A percentile compares a stretch with the other conserved stretches of the same genome.
Conservation (phyloP, 1,284 basidiomycete species). For the Ustilago curta region DNA sequence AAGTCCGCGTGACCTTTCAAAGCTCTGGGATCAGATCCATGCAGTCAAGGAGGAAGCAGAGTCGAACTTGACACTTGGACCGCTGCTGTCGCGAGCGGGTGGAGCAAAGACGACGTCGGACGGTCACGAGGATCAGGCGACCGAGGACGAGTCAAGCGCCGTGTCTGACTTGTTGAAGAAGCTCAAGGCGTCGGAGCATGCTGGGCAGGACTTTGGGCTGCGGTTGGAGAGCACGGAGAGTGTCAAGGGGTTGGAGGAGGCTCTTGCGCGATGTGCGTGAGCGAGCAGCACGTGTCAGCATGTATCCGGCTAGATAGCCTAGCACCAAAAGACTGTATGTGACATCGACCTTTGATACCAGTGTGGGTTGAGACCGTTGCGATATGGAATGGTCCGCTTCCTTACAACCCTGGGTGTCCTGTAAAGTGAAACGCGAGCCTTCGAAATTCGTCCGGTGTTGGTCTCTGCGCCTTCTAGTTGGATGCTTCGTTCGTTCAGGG, state of each 20-base stretch:
- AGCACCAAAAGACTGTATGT: slow-evolving; percentile 1
- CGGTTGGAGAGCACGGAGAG: slow-evolving; percentile 75
- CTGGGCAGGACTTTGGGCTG: slow-evolving; percentile 73
- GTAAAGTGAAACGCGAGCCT: slow-evolving; percentile 6
- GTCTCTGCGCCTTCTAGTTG: not conserved
- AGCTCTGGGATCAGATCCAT: slow-evolving; percentile 48
- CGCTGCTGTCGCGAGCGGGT: slow-evolving; percentile 39
- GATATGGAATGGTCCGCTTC: not conserved
- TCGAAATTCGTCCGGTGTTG: slow-evolving; percentile 8
- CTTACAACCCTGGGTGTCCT: not conserved
- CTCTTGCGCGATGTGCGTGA: slow-evolving; percentile 49
- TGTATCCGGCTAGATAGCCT: slow-evolving; percentile 11
- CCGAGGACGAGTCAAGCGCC: slow-evolving; percentile 9
- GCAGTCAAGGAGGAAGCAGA: slow-evolving; percentile 39
- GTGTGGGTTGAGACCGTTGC: not conserved
- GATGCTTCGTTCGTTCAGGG: slow-evolving; percentile 7
- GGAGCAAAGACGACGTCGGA: slow-evolving; percentile 24
- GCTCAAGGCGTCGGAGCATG: slow-evolving; percentile 63
- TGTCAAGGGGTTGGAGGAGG: slow-evolving; percentile 76
- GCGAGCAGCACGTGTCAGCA: not conserved
- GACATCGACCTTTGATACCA: not conserved
- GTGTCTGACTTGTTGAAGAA: slow-evolving; percentile 72
- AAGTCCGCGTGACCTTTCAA: slow-evolving; percentile 21
- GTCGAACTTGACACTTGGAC: slow-evolving; percentile 33
- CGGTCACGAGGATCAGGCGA: not conserved